Conservation (phyloP, 257 asterid genomes). For the Thymus quinquecostatus region DNA sequence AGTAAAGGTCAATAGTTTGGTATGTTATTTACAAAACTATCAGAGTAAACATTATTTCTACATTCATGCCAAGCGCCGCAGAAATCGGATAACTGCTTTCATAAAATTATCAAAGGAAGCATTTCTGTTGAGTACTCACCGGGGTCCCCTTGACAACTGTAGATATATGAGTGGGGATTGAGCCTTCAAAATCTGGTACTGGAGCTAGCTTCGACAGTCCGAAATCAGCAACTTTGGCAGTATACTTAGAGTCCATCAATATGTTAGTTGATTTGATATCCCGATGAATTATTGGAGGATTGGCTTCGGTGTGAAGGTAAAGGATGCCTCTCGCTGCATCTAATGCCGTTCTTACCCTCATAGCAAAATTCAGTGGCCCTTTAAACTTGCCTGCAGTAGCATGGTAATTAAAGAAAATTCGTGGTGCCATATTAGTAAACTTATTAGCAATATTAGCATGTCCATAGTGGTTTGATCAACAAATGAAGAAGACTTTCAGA, state of each 20-base stretch:
- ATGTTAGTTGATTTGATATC: slow-evolving; percentile 92
- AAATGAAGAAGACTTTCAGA: background rate
- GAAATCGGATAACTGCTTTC: slow-evolving; percentile 1
- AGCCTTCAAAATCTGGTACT: slow-evolving; percentile 49
- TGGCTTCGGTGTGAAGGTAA: slow-evolving; percentile 90
- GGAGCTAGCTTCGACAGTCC: slow-evolving; percentile 94
- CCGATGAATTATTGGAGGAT: slow-evolving; percentile 83
- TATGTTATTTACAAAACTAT: background rate
- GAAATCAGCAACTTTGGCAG: slow-evolving; percentile 85
- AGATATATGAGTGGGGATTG: slow-evolving; percentile 52
- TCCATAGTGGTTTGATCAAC: background rate
- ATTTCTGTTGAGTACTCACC: slow-evolving; percentile 43
- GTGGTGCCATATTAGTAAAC: background rate
- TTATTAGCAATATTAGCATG: background rate
- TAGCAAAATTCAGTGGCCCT: slow-evolving; percentile 56
- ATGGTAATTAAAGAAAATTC: background rate
- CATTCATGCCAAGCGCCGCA: background rate
- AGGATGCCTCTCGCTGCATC: slow-evolving; percentile 90
- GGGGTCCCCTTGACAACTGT: slow-evolving; percentile 93
- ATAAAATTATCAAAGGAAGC: background rate
- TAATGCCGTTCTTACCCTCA: slow-evolving; percentile 73
- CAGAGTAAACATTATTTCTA: too few species aligned
- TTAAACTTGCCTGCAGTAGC: slow-evolving; percentile 59
- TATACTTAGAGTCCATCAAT: slow-evolving; percentile 46
- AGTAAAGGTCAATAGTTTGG: background rate